Percentiles rank a stretch among this genome's conserved stretches.
Conservation (phyloP, 179 eudicot species). For the Dionaea muscipula region DNA sequence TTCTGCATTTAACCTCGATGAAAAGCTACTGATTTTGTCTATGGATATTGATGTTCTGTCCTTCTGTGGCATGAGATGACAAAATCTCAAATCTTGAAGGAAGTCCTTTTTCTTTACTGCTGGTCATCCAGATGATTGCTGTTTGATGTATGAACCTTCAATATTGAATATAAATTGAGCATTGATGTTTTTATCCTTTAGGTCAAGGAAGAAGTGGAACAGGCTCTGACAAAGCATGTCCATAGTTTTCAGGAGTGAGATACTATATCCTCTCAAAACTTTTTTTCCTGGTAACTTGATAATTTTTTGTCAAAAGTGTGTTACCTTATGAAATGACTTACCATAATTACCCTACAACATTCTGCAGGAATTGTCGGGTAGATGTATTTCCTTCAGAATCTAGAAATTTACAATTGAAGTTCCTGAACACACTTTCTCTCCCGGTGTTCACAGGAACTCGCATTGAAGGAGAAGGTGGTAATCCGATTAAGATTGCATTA, state of each 20-base stretch:
- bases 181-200: conserved; percentile 13
- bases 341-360: conserved; percentile 4
- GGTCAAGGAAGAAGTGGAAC: conserved; percentile 95
- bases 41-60: too few species aligned
- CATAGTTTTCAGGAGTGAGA: conserved; percentile 47
- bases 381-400: conserved; percentile 30
- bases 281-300: background rate
- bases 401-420: conserved; percentile 50
- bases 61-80: too few species aligned
- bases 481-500: conserved; percentile 48
- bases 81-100: too few species aligned
- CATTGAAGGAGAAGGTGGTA: conserved; percentile 68
- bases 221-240: conserved; percentile 56
- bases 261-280: conserved; percentile 2
- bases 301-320: background rate
- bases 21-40: too few species aligned
- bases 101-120: too few species aligned
- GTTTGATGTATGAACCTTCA: too few species aligned
- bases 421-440: conserved; percentile 41
- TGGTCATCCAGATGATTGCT: too few species aligned
- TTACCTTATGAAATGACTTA: too few species aligned
- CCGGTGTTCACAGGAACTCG: conserved; percentile 83
- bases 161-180: conserved; percentile 1
- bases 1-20: too few species aligned
- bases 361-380: conserved; percentile 34